Base-by-base conservation (phyloP, 805 yeast genomes). In the Myxozyma kluyveri region DNA sequence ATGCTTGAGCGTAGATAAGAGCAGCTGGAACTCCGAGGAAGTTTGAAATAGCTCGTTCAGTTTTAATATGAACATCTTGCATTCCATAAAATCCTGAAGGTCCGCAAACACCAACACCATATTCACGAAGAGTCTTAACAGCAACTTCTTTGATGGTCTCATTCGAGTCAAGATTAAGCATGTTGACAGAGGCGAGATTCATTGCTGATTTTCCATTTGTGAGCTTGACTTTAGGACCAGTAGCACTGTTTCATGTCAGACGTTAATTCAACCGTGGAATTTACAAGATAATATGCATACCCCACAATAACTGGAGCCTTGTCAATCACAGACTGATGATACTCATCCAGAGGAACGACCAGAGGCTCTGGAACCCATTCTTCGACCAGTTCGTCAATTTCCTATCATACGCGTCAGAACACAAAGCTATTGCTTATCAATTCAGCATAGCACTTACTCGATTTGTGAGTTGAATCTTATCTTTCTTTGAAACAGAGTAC, bases 91-190 rank as follows among this genome's bases (percentile, higher is more conserved):
- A 93, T 50, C 96, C 95, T 39, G 97, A 95, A 3, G 99, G 98
- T 37, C 98, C 96, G 74, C 99, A 93, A 0, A 97, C 91, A 59
- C 99, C 99, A 46, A 93, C 97, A 66, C 99, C 99, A 53, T 85
- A 81, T 52, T 75, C 74, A 42, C 74, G 73, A 55, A 93, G 81
- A 21, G 81, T 75, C 27, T 72, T 67, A 47, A 79, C 75, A 3
- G 89, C 88, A 10, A 74, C 77, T 19, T 73, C 67, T 47, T 72
- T 72, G 36, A 88, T 73, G 14, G 57, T 66, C 19, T 69, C 68
- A 60, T 78, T 70, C 31, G 69, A 69, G 45, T 83, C 78, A 65
- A 88, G 71, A 61, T 82, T 78, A 64, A 88, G 75, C 61, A 84
- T 83, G 69, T 91, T 96, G 50, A 78, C 69, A 2, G 88, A 78